Conservation (phyloP, 345 rosid genomes). For the Hibiscus tridactylites region DNA sequence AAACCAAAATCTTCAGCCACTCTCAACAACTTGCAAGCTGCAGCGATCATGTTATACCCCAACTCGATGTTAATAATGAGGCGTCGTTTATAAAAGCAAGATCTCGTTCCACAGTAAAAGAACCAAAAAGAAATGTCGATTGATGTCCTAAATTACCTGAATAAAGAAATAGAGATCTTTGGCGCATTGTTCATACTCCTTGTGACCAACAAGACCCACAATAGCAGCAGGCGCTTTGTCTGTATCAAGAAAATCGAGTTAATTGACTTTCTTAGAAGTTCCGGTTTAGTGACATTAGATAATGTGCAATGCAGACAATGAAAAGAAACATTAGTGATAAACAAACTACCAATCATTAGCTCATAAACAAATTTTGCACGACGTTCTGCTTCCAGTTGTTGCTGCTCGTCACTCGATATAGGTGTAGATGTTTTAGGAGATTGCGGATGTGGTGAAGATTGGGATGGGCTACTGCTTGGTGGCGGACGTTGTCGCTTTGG, state of each 20-base stretch:
- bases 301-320: neutral
- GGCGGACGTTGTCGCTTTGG: conserved; percentile 57
- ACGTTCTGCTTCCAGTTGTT: conserved; percentile 56
- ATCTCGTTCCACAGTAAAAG: neutral
- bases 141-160: conserved; percentile 47
- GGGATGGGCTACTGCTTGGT: conserved; percentile 24
- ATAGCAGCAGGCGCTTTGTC: conserved; percentile 83
- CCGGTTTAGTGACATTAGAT: neutral
- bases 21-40: neutral
- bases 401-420: conserved; percentile 44
- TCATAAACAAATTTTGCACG: conserved; percentile 85
- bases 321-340: neutral
- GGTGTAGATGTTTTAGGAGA: conserved; percentile 37
- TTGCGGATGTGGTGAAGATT: conserved; percentile 24
- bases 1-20: neutral
- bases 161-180: conserved; percentile 89
- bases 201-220: conserved; percentile 80
- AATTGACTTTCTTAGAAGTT: neutral
- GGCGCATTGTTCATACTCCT: conserved; percentile 84
- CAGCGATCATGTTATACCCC: neutral
- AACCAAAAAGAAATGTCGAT: neutral
- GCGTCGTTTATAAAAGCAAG: neutral
- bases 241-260: conserved; percentile 21
- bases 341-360: conserved; percentile 71
- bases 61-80: neutral